Conservation (phyloP, 768 basidiomycete species). For the Xerocomus potaroensis region DNA sequence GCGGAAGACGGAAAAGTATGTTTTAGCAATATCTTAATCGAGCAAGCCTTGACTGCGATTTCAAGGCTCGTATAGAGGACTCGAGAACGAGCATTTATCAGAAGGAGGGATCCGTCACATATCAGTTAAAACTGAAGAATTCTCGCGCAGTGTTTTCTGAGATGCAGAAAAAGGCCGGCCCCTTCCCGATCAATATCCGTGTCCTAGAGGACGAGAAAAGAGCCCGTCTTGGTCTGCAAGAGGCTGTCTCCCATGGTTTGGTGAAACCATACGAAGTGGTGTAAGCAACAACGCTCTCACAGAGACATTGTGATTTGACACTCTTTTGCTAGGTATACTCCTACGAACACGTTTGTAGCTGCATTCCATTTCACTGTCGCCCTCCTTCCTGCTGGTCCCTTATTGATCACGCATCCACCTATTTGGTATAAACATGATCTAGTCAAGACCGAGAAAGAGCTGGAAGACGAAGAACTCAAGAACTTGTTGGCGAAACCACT, state of each 20-base stretch:
- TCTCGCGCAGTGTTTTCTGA: conserved; percentile 96
- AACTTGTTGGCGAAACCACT: conserved; percentile 71
- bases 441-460: conserved; percentile 83
- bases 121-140: conserved; percentile 97
- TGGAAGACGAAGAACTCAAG: conserved; percentile 86
- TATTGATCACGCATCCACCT: conserved; percentile 83
- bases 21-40: not conserved
- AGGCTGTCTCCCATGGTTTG: conserved; percentile 91
- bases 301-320: not conserved
- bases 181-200: conserved; percentile 97
- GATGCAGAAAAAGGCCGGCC: conserved; percentile 95
- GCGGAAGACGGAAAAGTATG: conserved; percentile 86
- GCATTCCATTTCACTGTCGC: conserved; percentile 98
- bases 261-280: conserved; percentile 95
- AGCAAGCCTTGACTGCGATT: not conserved
- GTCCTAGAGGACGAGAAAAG: conserved; percentile 94
- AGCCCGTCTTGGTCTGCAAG: conserved; percentile 90
- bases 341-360: conserved; percentile 79
- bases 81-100: conserved; percentile 93
- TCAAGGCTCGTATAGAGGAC: conserved; percentile 83
- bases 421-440: conserved; percentile 92
- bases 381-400: conserved; percentile 83
- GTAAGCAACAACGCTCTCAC: conserved; percentile 42
- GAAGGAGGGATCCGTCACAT: conserved; percentile 78
- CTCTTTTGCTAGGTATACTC: conserved; percentile 59